phyloP scores from a whole-genome alignment of 192 early-diverging fungal species.

The Podila epigama region DNA sequence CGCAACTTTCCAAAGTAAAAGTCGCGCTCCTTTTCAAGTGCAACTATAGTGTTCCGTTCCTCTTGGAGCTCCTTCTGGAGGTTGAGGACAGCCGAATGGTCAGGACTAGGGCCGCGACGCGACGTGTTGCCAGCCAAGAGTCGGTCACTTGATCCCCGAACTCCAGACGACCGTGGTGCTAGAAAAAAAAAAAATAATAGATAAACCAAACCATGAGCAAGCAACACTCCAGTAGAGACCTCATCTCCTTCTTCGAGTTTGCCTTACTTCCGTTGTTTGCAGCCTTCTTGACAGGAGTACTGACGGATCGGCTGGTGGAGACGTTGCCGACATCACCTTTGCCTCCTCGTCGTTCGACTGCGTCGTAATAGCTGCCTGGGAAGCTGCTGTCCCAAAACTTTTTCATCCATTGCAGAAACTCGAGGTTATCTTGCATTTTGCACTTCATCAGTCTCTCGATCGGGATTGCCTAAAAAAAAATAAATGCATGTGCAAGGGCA shows the following conservation, averaged over 20 bases:
- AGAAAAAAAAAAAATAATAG: neutral
- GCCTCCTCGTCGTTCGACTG: constrained; percentile 68
- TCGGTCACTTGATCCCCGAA: constrained; percentile 11
- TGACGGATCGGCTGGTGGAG: constrained; percentile 37
- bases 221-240: neutral
- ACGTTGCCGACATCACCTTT: constrained; percentile 15
- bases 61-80: constrained; percentile 82
- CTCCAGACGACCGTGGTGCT: neutral
- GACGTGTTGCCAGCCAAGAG: constrained; percentile 24
- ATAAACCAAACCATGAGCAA: neutral
- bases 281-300: constrained; percentile 32
- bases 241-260: neutral
- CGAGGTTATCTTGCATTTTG: constrained; percentile 98
- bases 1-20: constrained; percentile 97
- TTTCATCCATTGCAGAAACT: constrained; percentile 97
- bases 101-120: constrained; percentile 13
- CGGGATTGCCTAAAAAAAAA: constrained; percentile 70
- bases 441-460: constrained; percentile 91
- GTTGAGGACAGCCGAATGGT: constrained; percentile 68
- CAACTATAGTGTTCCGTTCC: constrained; percentile 85
- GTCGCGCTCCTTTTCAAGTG: constrained; percentile 95
- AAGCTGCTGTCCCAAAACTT: constrained; percentile 87
- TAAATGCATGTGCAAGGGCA: neutral
- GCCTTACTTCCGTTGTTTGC: constrained; percentile 41
- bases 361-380: constrained; percentile 85